Evolutionary conservation across 768 basidiomycete species (phyloP), one percentile per base, ranked within the genome.

Genomic region (Kwoniella pini): DNA sequence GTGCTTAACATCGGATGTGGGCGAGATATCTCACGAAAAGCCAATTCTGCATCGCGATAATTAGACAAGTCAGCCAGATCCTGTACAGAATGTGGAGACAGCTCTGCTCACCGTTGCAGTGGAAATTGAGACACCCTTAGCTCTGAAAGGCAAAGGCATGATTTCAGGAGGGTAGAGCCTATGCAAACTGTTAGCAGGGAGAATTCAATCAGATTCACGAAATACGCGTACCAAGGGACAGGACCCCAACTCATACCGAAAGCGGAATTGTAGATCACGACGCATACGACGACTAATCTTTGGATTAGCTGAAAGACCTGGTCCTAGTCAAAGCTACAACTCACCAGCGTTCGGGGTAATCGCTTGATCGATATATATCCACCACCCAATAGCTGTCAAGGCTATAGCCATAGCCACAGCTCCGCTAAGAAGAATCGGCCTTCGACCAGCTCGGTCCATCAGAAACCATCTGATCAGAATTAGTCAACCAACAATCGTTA

Each of bases 51-150:
- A 6, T 4, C 17, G 19, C 40, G n/a, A 17, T 40, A 12, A 31
- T 55, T 65, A 54, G 50, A 5, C 28, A 27, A 7, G 24, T 44
- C 51, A 58, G 44, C 22, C 26, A 42, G 17, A 26, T 9, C 31
- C 31, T 28, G n/a, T 6, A 10, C 27, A 11, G 13, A 33, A 5
- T 31, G 10, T n/a, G 54, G 30, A 31, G 19, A n/a, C n/a, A n/a
- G n/a, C n/a, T n/a, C 22, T 30, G 66, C 78, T 65, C 43, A 79
- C 80, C 7, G 90, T 94, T 13, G 91, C 91, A 4, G 94, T 96
- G 0, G 91, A 95, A 31, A 96, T 71, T 6, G 91, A 94, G 22
- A 96, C 93, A n/a, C 93, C 94, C 80, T 96, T 96, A 11, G 91
- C 93, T 38, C 95, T 85, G 70, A 94, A 85, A 17, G 86, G 82